Conservation (phyloP, 164 flowering plant species). For the Cinnamomum chago region DNA sequence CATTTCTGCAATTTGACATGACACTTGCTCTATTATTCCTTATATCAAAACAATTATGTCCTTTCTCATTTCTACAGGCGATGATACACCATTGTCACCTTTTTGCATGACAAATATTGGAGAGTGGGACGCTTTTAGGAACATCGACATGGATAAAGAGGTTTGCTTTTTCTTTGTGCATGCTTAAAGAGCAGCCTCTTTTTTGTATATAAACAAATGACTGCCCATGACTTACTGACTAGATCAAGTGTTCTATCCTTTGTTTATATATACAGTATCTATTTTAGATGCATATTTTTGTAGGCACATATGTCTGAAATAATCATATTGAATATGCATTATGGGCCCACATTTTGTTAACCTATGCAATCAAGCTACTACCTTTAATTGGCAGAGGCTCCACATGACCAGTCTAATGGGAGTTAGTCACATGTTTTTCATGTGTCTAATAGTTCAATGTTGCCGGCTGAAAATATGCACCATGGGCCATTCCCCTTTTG, state of each 20-base stretch:
- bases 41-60: background rate
- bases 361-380: too few species aligned
- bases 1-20: slow-evolving; percentile 1
- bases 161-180: slow-evolving; percentile 26
- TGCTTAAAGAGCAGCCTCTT: background rate
- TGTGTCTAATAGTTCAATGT: too few species aligned
- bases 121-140: slow-evolving; percentile 87
- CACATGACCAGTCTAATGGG: too few species aligned
- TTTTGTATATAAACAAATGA: background rate
- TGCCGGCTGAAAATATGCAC: too few species aligned
- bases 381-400: too few species aligned
- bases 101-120: slow-evolving; percentile 74
- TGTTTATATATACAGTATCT: too few species aligned
- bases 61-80: slow-evolving; percentile 51
- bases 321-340: too few species aligned
- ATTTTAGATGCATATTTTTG: too few species aligned
- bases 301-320: too few species aligned
- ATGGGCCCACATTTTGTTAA: too few species aligned
- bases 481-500: too few species aligned
- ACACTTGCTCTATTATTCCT: slow-evolving; percentile 3
- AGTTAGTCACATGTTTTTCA: too few species aligned
- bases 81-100: slow-evolving; percentile 63
- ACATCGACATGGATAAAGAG: slow-evolving; percentile 96
- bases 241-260: background rate
- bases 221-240: background rate